These are phyloP conservation scores for Paraglomus occultum DNA, from an alignment of 192 early-diverging fungal genomes.

Conservation along the genomic window DNA sequence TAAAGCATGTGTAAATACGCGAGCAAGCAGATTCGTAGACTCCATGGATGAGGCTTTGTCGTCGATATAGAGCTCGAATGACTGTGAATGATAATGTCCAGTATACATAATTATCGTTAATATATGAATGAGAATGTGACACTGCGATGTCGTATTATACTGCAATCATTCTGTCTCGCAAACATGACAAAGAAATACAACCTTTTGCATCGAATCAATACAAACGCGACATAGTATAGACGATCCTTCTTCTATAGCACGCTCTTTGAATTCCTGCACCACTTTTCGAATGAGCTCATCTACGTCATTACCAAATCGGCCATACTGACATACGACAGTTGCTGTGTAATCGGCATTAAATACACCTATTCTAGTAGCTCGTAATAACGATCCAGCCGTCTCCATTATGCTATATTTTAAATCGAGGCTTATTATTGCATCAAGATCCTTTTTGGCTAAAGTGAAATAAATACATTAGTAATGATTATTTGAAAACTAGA, in stretches of 20 bases:
- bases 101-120: neutral
- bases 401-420: slow-evolving; percentile 39
- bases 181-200: slow-evolving; percentile 13
- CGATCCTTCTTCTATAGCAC: slow-evolving; percentile 29
- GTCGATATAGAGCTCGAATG: slow-evolving; percentile 36
- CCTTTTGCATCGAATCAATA: slow-evolving; percentile 44
- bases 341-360: slow-evolving; percentile 39
- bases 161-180: too few relatives aligned
- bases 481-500: neutral
- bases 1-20: slow-evolving; percentile 26
- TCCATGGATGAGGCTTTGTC: slow-evolving; percentile 31
- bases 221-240: slow-evolving; percentile 38
- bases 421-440: slow-evolving; percentile 9
- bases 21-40: slow-evolving; percentile 40
- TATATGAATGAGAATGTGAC: neutral
- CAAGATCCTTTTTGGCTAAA: neutral
- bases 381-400: slow-evolving; percentile 39
- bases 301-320: slow-evolving; percentile 38
- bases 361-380: slow-evolving; percentile 43
- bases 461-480: slow-evolving; percentile 1
- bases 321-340: slow-evolving; percentile 38
- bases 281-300: slow-evolving; percentile 48
- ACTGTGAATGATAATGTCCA: neutral
- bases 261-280: slow-evolving; percentile 40
- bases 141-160: neutral